These are phyloP conservation scores for Hypoxylon sp. DNA, from an alignment of 2,329 filamentous ascomycete genomes.

Conservation along the genomic window DNA sequence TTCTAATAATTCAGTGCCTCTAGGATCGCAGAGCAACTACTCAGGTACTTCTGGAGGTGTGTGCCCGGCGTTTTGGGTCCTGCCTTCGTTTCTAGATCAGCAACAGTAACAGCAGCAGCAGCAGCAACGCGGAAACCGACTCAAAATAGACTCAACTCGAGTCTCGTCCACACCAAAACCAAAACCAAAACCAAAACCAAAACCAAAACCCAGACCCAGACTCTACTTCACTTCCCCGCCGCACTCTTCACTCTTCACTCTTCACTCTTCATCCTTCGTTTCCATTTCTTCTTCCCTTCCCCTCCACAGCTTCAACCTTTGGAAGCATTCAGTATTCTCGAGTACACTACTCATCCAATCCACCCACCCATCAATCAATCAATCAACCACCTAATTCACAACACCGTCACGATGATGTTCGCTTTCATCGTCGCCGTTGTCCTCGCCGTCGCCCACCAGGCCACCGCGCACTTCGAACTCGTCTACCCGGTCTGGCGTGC, in stretches of 20 bases:
- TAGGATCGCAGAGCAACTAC: not conserved
- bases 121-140: not conserved
- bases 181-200: no score
- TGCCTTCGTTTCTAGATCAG: constrained; percentile 7
- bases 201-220: no score
- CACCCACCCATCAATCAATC: not conserved
- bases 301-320: not conserved
- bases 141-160: constrained; percentile 3
- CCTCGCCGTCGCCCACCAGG: constrained; percentile 54
- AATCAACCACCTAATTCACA: not conserved
- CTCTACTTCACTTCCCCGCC: not conserved
- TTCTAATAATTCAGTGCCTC: constrained; percentile 4
- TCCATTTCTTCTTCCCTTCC: constrained; percentile 1
- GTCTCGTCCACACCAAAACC: not conserved
- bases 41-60: not conserved
- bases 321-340: not conserved
- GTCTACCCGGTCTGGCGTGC: constrained; percentile 63
- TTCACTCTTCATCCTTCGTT: not conserved
- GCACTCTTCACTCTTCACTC: not conserved
- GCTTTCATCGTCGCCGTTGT: constrained; percentile 43
- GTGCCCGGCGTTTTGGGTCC: constrained; percentile 5
- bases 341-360: not conserved
- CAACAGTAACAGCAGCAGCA: no score
- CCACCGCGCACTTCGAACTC: constrained; percentile 63
- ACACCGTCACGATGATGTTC: constrained; percentile 42